Evolutionary conservation across 192 early-diverging fungal genomes (phyloP).

Genomic region (Physocladia obscura): DNA sequence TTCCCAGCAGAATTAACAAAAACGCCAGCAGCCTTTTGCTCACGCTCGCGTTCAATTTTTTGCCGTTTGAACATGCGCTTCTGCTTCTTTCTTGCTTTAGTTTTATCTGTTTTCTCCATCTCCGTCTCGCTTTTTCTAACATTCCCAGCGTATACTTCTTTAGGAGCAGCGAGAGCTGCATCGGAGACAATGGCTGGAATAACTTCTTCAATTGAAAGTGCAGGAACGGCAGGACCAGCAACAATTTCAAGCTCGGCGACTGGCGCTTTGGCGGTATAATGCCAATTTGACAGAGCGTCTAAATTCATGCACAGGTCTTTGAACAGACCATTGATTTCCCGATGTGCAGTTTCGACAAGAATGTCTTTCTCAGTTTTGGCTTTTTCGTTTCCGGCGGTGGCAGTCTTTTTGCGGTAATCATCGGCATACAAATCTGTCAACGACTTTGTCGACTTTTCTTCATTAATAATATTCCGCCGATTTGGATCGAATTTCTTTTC

Average conservation of each 20-base stretch:
- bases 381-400: slow-evolving; percentile 21
- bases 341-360: slow-evolving; percentile 75
- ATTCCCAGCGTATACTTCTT: slow-evolving; percentile 83
- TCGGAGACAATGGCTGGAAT: slow-evolving; percentile 83
- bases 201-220: slow-evolving; percentile 93
- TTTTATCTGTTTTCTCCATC: slow-evolving; percentile 74
- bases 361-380: slow-evolving; percentile 72
- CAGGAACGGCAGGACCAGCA: slow-evolving; percentile 62
- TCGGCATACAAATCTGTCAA: slow-evolving; percentile 90
- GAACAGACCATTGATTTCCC: slow-evolving; percentile 77
- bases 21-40: slow-evolving; percentile 38
- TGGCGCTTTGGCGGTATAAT: slow-evolving; percentile 82
- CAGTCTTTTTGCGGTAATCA: slow-evolving; percentile 72
- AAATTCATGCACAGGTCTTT: slow-evolving; percentile 77
- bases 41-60: slow-evolving; percentile 41
- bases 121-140: slow-evolving; percentile 78
- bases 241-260: slow-evolving; percentile 73
- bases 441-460: slow-evolving; percentile 83
- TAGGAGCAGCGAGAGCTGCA: slow-evolving; percentile 79
- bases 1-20: slow-evolving; percentile 51
- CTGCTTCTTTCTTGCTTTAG: slow-evolving; percentile 60
- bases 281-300: slow-evolving; percentile 92
- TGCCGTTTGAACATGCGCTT: slow-evolving; percentile 72
- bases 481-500: slow-evolving; percentile 67
- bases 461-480: slow-evolving; percentile 74